Base-by-base conservation (phyloP, 192 early-diverging fungal species). In the Pilobolus umbonatus region DNA sequence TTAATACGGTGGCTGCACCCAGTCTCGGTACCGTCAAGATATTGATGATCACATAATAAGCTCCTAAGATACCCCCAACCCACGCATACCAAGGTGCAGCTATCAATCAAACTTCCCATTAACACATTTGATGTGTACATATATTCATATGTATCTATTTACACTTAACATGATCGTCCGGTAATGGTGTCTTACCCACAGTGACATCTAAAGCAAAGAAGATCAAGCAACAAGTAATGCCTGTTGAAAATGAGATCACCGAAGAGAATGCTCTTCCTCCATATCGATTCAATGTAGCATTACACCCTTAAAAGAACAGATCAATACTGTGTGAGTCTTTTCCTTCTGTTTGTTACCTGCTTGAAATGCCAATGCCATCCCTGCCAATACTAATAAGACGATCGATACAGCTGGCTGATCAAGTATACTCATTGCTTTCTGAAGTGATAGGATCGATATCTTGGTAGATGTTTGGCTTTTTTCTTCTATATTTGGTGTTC, bases 1-100 rank as follows among this genome's bases (percentile, higher is more conserved):
- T 72, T 6, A 81, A 55, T 0, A 75, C 72, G 2, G 78, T 84
- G 42, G 71, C 72, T 17, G 77, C 65, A 2, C 82, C 82, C 21
- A 84, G 60, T 34, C 64, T 68, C 4, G 79, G 77, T 4, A 76
- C 78, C 21, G 73, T 60, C 12, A 84, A 57, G 19, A 79, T 74
- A n/a, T 74, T 71, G 9, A 74, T 58, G 39, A 80, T 75, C 14
- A 84, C 82, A 57, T 80, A 81, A 35, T 68, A 61, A 7, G 77
- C 74, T 14, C 79, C 79, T 25, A 64, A 49, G 14, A 64, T 56
- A 11, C 62, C 62, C 26, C 62, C 82, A 9, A 69, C 57, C 71
- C 74, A 80, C 3, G 74, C 50, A 68, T 73, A 84, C 71, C 65
- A 62, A 21, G 82, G 80, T 7, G 77, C 75, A 46, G 40, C 66